Base-by-base conservation (phyloP, 306 rosid species). In the Crotalaria pallida region DNA sequence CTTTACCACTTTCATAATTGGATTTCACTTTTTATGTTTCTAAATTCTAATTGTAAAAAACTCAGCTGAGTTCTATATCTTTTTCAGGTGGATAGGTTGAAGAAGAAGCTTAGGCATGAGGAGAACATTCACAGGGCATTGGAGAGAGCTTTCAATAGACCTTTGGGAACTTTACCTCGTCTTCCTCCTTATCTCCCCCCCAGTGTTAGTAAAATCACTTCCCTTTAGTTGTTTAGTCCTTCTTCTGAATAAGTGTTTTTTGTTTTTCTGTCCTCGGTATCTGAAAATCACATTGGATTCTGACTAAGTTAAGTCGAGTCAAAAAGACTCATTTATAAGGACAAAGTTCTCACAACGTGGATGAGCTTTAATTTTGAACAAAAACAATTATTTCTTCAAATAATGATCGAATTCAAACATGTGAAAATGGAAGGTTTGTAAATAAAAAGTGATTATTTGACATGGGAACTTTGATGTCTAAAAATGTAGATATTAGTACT, bases 121-220 rank as follows among this genome's bases (percentile, higher is more conserved):
- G 96, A 94, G 85, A 88, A 89, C 53, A 88, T 91, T 36, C 96
- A 84, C 38, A 86, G 95, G 74, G 97, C 97, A 67, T 79, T 95
- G 79, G 84, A 87, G 71, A 87, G 99, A 66, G 96, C 99, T 83
- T 91, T 91, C 81, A 86, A 71, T 7, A 86, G 99, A 78, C 96
- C 99, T 13, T 77, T 95, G 79, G 99, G 99, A 62, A 86, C 96
- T 75, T 83, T 95, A 27, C 99, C 99, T 33, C 95, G 97, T 79
- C 92, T 95, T 52, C 99, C 97, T 58, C 92, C 96, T 53, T 87
- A 83, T 77, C 97, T 95, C 55, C 99, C 99, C 70, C 85, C 96
- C 33, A 49, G 52, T 53, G 99, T 95, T 23, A 85, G 96, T 86
- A 45, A 57, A 50, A 60, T 36, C 15, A 11, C 31, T 69, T 16